These are phyloP conservation scores for Picochlorum sp. DNA, from an alignment of 139 green algal genomes.

Conservation along the genomic window DNA sequence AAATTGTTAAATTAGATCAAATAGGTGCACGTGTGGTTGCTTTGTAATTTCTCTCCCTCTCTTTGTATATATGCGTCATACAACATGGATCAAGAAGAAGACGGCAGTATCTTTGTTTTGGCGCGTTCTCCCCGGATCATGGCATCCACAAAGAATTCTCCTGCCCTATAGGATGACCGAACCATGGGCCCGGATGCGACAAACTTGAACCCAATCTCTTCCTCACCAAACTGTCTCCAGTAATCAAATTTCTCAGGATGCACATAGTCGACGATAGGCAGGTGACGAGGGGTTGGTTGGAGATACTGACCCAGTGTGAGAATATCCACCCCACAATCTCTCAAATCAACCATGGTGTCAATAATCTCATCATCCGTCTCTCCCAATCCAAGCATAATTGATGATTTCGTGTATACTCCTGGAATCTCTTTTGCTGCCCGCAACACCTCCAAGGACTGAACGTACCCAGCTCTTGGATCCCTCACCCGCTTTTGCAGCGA, in stretches of 20 bases:
- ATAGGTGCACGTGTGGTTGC: conserved; percentile 32
- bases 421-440: conserved; percentile 56
- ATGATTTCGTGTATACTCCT: conserved; percentile 82
- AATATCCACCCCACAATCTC: conserved; percentile 75
- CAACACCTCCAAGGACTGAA: conserved; percentile 86
- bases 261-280: conserved; percentile 82
- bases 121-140: conserved; percentile 10
- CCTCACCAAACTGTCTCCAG: conserved; percentile 75
- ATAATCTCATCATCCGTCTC: conserved; percentile 81
- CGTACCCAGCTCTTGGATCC: conserved; percentile 76
- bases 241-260: conserved; percentile 90
- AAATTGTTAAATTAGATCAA: conserved; percentile 60
- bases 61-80: not conserved
- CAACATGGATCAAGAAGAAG: not conserved
- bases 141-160: conserved; percentile 52
- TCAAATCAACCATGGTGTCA: conserved; percentile 74
- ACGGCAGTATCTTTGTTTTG: not conserved
- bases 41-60: not conserved
- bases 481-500: conserved; percentile 65
- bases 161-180: conserved; percentile 86
- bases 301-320: conserved; percentile 98
- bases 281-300: conserved; percentile 85
- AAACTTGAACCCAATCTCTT: conserved; percentile 87
- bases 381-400: conserved; percentile 95
- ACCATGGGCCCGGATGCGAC: conserved; percentile 91